Evolutionary conservation across 495 filamentous ascomycete genomes (phyloP).

Genomic region (Hypoxylon subgilvum): DNA sequence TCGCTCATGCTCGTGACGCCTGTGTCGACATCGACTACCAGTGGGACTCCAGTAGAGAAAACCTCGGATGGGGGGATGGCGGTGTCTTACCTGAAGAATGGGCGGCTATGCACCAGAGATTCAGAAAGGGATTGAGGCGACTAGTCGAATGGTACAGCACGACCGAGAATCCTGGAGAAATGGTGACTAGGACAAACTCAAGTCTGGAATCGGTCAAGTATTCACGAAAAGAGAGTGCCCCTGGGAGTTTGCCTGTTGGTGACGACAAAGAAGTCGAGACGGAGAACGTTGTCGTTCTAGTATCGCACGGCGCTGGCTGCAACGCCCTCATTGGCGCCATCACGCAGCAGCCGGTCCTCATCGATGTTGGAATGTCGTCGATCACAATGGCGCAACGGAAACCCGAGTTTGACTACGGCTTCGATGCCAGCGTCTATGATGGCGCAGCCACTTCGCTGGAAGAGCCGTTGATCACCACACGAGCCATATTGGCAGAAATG

Average conservation of each 20-base stretch:
- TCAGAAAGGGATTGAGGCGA: slow-evolving; percentile 73
- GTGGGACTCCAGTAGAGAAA: slow-evolving; percentile 88
- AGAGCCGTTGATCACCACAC: slow-evolving; percentile 32
- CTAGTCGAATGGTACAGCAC: slow-evolving; percentile 81
- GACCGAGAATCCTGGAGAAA: slow-evolving; percentile 56
- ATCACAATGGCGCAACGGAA: slow-evolving; percentile 87
- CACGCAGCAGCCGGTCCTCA: slow-evolving; percentile 83
- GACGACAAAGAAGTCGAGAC: slow-evolving; percentile 61
- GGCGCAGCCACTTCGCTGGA: slow-evolving; percentile 39
- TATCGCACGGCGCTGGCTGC: slow-evolving; percentile 97
- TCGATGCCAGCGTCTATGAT: slow-evolving; percentile 24
- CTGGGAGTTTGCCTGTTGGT: slow-evolving; percentile 12
- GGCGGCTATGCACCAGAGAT: slow-evolving; percentile 89
- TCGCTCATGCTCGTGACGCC: slow-evolving; percentile 88
- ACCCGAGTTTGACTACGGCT: slow-evolving; percentile 43
- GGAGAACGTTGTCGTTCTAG: slow-evolving; percentile 84
- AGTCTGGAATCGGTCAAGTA: slow-evolving; percentile 30
- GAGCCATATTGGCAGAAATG: slow-evolving; percentile 40
- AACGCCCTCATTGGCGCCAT: slow-evolving; percentile 93
- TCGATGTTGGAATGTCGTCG: slow-evolving; percentile 88
- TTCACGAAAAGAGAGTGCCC: slow-evolving; percentile 31
- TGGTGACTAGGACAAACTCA: slow-evolving; percentile 46
- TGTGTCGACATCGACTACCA: slow-evolving; percentile 86
- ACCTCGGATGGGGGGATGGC: slow-evolving; percentile 81
- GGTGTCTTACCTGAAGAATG: slow-evolving; percentile 93